These are phyloP conservation scores for Spergularia bocconei DNA, from an alignment of 148 eudicot species.

Conservation along the genomic window DNA sequence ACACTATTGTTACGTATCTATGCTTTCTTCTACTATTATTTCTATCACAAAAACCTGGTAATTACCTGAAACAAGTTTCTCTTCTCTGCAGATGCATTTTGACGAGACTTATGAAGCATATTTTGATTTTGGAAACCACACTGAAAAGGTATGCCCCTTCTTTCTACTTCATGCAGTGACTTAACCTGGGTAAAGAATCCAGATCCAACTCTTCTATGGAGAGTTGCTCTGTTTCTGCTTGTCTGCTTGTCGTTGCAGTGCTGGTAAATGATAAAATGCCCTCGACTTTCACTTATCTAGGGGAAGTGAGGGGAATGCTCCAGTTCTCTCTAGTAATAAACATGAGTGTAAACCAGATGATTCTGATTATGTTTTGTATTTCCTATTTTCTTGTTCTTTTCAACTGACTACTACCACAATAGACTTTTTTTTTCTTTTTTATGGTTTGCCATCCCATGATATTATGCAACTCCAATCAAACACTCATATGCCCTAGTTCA, in stretches of 20 bases:
- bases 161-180: neutral
- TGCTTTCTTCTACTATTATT: neutral
- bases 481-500: too few relatives aligned
- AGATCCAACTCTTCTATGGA: neutral
- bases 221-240: neutral
- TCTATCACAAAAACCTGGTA: too few relatives aligned
- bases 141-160: slow-evolving; percentile 65
- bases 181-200: slow-evolving; percentile 2
- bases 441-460: too few relatives aligned
- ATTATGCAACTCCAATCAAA: too few relatives aligned
- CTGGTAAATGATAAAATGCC: neutral
- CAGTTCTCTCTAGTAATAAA: too few relatives aligned
- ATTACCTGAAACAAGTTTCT: neutral
- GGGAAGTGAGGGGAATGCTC: too few relatives aligned
- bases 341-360: too few relatives aligned
- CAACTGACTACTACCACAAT: too few relatives aligned
- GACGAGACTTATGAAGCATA: slow-evolving; percentile 72
- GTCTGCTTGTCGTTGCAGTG: neutral
- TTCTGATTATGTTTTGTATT: too few relatives aligned
- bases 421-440: too few relatives aligned
- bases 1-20: neutral
- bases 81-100: slow-evolving; percentile 73
- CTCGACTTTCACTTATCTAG: too few relatives aligned
- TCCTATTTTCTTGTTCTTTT: too few relatives aligned
- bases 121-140: slow-evolving; percentile 94